These are phyloP conservation scores for Epichloe coenophiala DNA, from an alignment of 2,329 filamentous ascomycete species.

Conservation along the genomic window DNA sequence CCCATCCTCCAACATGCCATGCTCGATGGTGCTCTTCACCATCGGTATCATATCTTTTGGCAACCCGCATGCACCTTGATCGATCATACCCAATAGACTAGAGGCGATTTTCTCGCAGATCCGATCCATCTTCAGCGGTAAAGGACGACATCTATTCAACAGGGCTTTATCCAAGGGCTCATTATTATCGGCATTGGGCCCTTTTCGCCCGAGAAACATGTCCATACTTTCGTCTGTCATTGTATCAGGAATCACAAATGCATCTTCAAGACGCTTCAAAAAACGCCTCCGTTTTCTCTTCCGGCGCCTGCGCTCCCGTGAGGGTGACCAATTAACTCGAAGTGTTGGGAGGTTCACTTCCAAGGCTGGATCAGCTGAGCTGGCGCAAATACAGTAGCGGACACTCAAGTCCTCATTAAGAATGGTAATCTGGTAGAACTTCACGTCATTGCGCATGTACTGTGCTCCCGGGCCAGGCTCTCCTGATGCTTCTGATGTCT, in stretches of 20 bases:
- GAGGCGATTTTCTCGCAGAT: conserved; percentile 12
- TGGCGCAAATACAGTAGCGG: conserved; percentile 23
- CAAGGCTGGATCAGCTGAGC: conserved; percentile 11
- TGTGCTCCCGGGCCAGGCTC: conserved; percentile 13
- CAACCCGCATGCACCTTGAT: conserved; percentile 12
- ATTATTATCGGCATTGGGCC: background rate
- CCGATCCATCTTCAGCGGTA: conserved; percentile 12
- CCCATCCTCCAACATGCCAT: conserved; percentile 12
- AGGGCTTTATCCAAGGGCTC: background rate
- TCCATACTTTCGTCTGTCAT: conserved; percentile 16
- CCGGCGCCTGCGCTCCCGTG: conserved; percentile 14
- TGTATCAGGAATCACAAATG: conserved; percentile 25
- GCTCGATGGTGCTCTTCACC: conserved; percentile 14
- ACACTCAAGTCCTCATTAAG: conserved; percentile 30
- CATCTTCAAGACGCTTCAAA: conserved; percentile 15
- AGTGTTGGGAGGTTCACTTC: conserved; percentile 16
- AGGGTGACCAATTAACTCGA: conserved; percentile 12
- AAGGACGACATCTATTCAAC: background rate
- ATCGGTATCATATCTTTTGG: conserved; percentile 14
- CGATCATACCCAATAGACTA: conserved; percentile 7
- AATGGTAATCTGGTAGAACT: conserved; percentile 34
- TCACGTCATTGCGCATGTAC: conserved; percentile 21
- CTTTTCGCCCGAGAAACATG: conserved; percentile 3
- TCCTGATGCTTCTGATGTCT: conserved; percentile 1
- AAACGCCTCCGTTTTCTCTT: conserved; percentile 17